These are phyloP conservation scores for Rutstroemia sp. DNA, from an alignment of 2,329 filamentous ascomycete genomes.

Conservation along the genomic window DNA sequence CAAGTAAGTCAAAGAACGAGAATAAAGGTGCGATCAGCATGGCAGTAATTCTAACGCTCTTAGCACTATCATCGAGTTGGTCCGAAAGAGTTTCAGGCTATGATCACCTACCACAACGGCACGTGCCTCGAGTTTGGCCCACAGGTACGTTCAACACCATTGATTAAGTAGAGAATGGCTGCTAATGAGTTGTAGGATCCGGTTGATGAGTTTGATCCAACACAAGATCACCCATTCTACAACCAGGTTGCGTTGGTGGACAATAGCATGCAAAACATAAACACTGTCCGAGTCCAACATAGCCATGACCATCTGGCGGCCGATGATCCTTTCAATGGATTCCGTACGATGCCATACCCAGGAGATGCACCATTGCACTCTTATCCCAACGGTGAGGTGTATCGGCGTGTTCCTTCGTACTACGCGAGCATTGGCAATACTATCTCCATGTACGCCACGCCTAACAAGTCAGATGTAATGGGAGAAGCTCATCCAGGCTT, in stretches of 20 bases:
- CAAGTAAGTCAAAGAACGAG: slow-evolving; percentile 14
- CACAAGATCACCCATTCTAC: slow-evolving; percentile 9
- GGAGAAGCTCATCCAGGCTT: slow-evolving; percentile 5
- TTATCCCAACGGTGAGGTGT: neutral
- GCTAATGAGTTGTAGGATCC: slow-evolving; percentile 16
- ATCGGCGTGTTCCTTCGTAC: neutral
- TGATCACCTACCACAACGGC: slow-evolving; percentile 4
- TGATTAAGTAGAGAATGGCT: neutral
- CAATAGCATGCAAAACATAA: slow-evolving; percentile 16
- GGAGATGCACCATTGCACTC: neutral
- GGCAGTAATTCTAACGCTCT: neutral
- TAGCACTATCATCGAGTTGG: slow-evolving; percentile 6
- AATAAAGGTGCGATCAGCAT: neutral
- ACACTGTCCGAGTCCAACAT: slow-evolving; percentile 9
- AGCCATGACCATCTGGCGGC: slow-evolving; percentile 2
- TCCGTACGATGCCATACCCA: slow-evolving; percentile 2
- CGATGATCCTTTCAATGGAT: neutral
- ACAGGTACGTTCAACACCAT: slow-evolving; percentile 11
- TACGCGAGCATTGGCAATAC: slow-evolving; percentile 2
- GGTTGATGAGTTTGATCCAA: slow-evolving; percentile 15
- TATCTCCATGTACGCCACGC: neutral
- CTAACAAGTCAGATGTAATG: neutral
- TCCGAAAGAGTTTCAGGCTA: neutral
- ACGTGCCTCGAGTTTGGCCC: slow-evolving; percentile 8
- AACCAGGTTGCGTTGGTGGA: slow-evolving; percentile 19